These are phyloP conservation scores for Chrysosporium queenslandicum DNA, from an alignment of 2,329 filamentous ascomycete genomes.

Conservation along the genomic window DNA sequence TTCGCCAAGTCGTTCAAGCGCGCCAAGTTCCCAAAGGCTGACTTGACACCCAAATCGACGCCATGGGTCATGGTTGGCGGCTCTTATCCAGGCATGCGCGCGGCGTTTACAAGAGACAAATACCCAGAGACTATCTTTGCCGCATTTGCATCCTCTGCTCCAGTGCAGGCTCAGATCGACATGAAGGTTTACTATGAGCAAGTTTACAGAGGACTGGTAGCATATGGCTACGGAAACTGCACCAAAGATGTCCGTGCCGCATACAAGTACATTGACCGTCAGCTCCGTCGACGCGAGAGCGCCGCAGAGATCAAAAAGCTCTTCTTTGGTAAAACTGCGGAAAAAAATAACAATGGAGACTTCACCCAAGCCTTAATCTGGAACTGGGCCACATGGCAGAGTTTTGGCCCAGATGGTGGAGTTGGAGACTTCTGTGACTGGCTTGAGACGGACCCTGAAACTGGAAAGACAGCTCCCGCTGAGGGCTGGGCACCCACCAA, in stretches of 20 bases:
- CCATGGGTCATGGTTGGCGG: conserved; percentile 42
- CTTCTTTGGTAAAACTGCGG: conserved; percentile 41
- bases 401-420: conserved; percentile 34
- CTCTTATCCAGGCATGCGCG: conserved; percentile 38
- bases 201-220: conserved; percentile 40
- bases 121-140: conserved; percentile 37
- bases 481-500: conserved; percentile 35
- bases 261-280: conserved; percentile 40
- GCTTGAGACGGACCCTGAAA: conserved; percentile 36
- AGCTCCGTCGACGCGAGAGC: conserved; percentile 30
- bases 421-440: conserved; percentile 40
- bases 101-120: conserved; percentile 36
- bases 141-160: conserved; percentile 35
- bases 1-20: conserved; percentile 36
- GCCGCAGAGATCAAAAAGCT: conserved; percentile 38
- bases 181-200: conserved; percentile 45
- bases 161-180: conserved; percentile 40
- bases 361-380: conserved; percentile 39
- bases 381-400: conserved; percentile 38
- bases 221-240: conserved; percentile 44
- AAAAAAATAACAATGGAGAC: conserved; percentile 38
- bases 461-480: conserved; percentile 28
- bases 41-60: conserved; percentile 33
- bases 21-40: conserved; percentile 23
- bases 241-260: conserved; percentile 42